phyloP scores from a whole-genome alignment of 352 stramenopile species.

The Phytophthora constricta region DNA sequence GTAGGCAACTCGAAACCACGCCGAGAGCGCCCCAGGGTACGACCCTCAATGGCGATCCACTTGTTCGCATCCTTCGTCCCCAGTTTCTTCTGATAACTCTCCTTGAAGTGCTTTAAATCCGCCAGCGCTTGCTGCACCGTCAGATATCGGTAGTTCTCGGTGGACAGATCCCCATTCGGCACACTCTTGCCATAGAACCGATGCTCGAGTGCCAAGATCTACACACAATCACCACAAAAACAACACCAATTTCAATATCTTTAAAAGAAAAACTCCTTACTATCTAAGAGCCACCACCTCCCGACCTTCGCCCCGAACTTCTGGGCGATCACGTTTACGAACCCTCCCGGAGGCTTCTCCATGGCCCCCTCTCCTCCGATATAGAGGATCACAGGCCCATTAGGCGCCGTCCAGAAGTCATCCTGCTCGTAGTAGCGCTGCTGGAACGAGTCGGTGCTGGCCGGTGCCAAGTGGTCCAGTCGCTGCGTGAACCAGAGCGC shows the following conservation, averaged over 20 bases:
- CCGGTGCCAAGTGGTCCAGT: constrained; percentile 62
- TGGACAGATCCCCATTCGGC: constrained; percentile 78
- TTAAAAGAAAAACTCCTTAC: not conserved
- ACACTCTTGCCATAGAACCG: constrained; percentile 89
- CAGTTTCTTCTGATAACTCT: constrained; percentile 62
- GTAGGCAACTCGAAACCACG: constrained; percentile 87
- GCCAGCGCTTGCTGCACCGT: constrained; percentile 87
- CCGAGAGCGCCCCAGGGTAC: constrained; percentile 81
- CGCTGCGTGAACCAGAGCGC: constrained; percentile 76
- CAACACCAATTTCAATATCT: constrained; percentile 4
- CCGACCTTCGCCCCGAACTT: constrained; percentile 76
- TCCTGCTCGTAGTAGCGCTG: constrained; percentile 84
- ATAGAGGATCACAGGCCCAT: constrained; percentile 82
- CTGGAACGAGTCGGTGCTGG: constrained; percentile 56
- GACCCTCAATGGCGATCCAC: constrained; percentile 84
- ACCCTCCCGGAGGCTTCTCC: constrained; percentile 63
- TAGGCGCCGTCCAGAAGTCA: constrained; percentile 55
- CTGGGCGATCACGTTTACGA: constrained; percentile 76
- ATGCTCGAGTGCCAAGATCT: constrained; percentile 87
- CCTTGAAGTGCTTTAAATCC: constrained; percentile 86
- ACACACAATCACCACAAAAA: not conserved
- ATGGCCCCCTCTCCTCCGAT: constrained; percentile 85
- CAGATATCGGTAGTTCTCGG: constrained; percentile 74
- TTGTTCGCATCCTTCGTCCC: constrained; percentile 38
- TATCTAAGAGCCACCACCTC: not conserved